Conservation (phyloP, 2,329 filamentous ascomycete genomes). For the Magnaporthales sp. region DNA sequence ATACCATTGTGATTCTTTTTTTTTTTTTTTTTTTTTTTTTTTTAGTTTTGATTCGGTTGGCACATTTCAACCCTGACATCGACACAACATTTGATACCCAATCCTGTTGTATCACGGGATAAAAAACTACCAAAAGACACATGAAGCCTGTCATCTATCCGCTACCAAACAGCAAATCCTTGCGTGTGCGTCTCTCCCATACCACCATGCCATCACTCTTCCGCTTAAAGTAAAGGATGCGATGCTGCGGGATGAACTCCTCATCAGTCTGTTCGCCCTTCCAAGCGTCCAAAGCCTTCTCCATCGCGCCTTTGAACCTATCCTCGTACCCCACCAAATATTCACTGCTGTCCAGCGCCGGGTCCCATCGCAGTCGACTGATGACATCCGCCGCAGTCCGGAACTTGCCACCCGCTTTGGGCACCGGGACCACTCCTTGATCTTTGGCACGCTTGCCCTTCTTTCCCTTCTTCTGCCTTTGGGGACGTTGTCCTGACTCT, state of each 20-base stretch:
- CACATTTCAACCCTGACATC: not conserved
- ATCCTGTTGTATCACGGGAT: not conserved
- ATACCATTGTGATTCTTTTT: constrained; percentile 12
- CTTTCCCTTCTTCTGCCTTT: constrained; percentile 5
- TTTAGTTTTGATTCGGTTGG: not conserved
- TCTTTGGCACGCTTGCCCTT: constrained; percentile 11
- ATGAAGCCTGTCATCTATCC: constrained; percentile 20
- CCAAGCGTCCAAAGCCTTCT: constrained; percentile 47
- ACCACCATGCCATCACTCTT: constrained; percentile 40
- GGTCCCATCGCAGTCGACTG: constrained; percentile 51
- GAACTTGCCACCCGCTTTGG: constrained; percentile 32
- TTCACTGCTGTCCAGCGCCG: constrained; percentile 37
- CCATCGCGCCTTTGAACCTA: constrained; percentile 44
- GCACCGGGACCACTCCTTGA: constrained; percentile 4
- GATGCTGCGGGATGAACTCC: constrained; percentile 58
- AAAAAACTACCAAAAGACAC: not conserved
- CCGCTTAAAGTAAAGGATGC: constrained; percentile 52
- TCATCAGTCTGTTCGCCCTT: constrained; percentile 54
- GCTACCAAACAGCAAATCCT: constrained; percentile 48
- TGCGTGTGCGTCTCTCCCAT: constrained; percentile 47
- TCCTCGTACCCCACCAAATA: constrained; percentile 55
- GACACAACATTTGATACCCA: not conserved
- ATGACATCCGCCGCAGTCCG: constrained; percentile 50
- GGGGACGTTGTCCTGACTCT: constrained; percentile 1
- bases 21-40: constrained; percentile 1